A percentile compares a stretch with the other conserved stretches of the same genome.
These are phyloP conservation scores for Phytophthora europaea DNA, from an alignment of 352 stramenopile genomes.

Conservation along the genomic window DNA sequence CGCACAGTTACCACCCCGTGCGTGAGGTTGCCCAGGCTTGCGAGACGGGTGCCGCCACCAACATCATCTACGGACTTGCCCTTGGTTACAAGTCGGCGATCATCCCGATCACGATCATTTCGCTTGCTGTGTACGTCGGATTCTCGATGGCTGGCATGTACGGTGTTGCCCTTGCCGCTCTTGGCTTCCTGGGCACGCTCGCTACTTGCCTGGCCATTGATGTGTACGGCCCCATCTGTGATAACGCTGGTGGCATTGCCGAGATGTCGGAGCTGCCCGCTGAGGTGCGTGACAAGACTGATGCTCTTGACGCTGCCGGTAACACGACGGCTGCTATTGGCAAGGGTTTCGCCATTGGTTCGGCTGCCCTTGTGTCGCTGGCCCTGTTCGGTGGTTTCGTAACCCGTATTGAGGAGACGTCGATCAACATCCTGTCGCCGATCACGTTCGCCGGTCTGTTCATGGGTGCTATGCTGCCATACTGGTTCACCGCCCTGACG, in stretches of 20 bases:
- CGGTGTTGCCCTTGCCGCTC: constrained; percentile 96
- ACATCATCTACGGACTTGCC: constrained; percentile 99
- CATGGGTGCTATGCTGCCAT: constrained; percentile 99
- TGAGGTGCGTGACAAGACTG: constrained; percentile 99
- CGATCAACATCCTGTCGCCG: constrained; percentile 98
- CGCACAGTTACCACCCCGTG: constrained; percentile 97
- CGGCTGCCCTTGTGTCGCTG: constrained; percentile 98
- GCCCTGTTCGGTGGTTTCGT: constrained; percentile 99
- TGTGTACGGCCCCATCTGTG: constrained; percentile 99
- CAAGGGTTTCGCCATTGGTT: constrained; percentile 99
- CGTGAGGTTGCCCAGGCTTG: constrained; percentile 97
- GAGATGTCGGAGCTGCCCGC: constrained; percentile 99
- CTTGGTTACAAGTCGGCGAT: constrained; percentile 99
- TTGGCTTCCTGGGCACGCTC: constrained; percentile 99
- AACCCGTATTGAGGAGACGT: constrained; percentile 95
- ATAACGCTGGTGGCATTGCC: constrained; percentile 99
- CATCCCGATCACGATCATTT: constrained; percentile 98
- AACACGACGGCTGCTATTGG: constrained; percentile 99
- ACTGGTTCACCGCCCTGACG: constrained; percentile 99
- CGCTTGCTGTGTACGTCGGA: constrained; percentile 97
- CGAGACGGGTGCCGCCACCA: constrained; percentile 98
- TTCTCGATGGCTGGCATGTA: constrained; percentile 99
- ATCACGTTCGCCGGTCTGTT: constrained; percentile 99
- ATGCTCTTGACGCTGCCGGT: constrained; percentile 98
- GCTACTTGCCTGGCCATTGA: constrained; percentile 99